Evolutionary conservation across 352 stramenopile species (phyloP), one percentile per base, ranked within the genome.

Genomic region (Pythium aphanidermatum): DNA sequence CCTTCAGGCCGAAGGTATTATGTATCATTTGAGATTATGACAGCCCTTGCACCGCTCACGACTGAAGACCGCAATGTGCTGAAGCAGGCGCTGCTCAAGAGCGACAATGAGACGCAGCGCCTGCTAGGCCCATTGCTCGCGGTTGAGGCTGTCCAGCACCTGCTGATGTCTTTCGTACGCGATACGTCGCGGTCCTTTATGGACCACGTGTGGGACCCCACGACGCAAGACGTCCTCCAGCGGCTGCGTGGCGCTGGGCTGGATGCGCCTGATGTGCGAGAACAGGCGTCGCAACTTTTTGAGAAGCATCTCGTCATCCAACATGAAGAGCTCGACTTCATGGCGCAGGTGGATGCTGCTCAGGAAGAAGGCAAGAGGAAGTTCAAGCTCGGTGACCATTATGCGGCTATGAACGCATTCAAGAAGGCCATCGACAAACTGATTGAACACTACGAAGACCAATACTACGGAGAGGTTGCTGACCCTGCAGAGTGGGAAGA

Each of bases 131-230:
- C 78, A 4, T 55, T 93, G 31, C 54, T 93, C 23, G 57, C 60
- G 24, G 51, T 88, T 11, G 60, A 56, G 5, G 65, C 78, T 6
- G 75, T 90, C 30, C 78, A 86, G 46, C 61, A 91, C 14, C 58
- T 90, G 44, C 60, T 93, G 33, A 32, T 86, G 28, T 72, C 72
- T 31, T 93, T 93, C 41, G 40, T 88, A 32, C 59, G 43, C 19
- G 78, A 93, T 38, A 5, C 37, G 14, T 75, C 65, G 26, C 67
- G 71, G 12, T 64, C 65, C 26, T 87, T 92, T 41, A 64, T 77
- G 36, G 75, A 91, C 44, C 86, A 79, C 68, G 65, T 92, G 1
- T 90, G 76, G 78, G 78, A 92, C 39, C 62, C 75, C 0, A 54
- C 58, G 10, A 68, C 83, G 23, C 78, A 65, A 9, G 60, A 83